Base-by-base conservation (phyloP, 345 rosid genomes). In the Raphanus sativus region DNA sequence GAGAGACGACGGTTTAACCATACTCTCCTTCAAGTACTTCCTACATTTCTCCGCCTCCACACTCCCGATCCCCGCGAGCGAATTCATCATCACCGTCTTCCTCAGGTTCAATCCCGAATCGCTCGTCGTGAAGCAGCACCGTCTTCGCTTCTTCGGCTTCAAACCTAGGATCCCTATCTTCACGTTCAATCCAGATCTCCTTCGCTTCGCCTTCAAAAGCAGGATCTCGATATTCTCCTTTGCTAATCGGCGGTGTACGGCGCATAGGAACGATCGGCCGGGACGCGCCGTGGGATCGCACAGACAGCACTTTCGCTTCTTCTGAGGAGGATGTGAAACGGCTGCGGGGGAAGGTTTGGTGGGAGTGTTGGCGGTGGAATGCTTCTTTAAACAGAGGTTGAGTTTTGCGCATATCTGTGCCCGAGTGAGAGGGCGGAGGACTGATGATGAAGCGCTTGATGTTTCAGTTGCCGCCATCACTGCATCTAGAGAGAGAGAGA, bases 251-350 rank as follows among this genome's bases (percentile, higher is more conserved):
- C 86, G 90, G 83, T 93, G 98, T 2, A 84, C 26, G 38, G 87
- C 77, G 67, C 98, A 93, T 2, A 96, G 89, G 82, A 89, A 93
- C 1, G 97, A 88, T 0, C 96, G 92, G 1, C 88, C 92, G 1
- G 88, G 94, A 38, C 89, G 96, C 59, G 88, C 59, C 50, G 97
- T 88, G 7, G 97, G 97, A 30, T 94, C 88, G 67, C 98, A 93
- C 85, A 89, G 62, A n/a, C 1, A 3, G 29, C 98, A 93, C 7
- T 82, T 80, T 45, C 69, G 65, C 80, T n/a, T 48, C 16, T 85
- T 89, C 17, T 10, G 9, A 32, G 6, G 21, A 28, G 62, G 85
- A 45, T 30, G 30, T 2, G 72, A 33, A 42, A 66, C 72, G 8
- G 60, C 6, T 50, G 52, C 8, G 54, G 50, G 0, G 67, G 81